Evolutionary conservation across 2,329 filamentous ascomycete genomes (phyloP).

Genomic region (Nemania bipapillata): DNA sequence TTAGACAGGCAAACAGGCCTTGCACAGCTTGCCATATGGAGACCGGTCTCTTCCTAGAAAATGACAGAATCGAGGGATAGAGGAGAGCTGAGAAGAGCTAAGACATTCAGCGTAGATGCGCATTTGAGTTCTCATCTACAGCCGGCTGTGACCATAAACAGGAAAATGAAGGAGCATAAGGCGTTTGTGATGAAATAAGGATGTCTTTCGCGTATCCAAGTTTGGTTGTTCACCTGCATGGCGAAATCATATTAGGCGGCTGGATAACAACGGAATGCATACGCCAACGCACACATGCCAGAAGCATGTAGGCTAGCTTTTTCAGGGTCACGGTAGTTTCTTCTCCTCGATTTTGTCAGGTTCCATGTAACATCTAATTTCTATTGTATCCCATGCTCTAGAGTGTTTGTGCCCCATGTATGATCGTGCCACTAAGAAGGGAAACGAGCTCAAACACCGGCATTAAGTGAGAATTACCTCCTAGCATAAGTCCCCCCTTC

Average conservation of each 20-base stretch:
- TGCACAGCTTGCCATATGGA: background rate
- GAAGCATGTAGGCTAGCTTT: background rate
- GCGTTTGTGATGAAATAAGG: conserved; percentile 28
- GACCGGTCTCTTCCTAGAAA: conserved; percentile 3
- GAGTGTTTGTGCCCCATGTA: background rate
- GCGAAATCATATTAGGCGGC: background rate
- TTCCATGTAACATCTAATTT: background rate
- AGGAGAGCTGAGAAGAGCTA: background rate
- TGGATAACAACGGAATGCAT: conserved; percentile 1
- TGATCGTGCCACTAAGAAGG: background rate
- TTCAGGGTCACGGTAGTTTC: background rate
- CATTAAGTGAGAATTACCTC: background rate
- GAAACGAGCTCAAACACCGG: background rate
- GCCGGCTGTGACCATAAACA: conserved; percentile 16
- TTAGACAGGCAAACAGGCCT: background rate
- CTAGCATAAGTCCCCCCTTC: no score
- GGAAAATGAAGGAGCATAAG: conserved; percentile 29
- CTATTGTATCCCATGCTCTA: background rate
- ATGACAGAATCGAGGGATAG: background rate
- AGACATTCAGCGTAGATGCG: conserved; percentile 3
- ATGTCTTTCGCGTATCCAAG: background rate
- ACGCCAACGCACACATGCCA: background rate
- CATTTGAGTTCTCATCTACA: conserved; percentile 32
- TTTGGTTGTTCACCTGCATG: background rate
- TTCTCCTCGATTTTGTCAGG: background rate